These are phyloP conservation scores for Pythium guiyangense DNA, from an alignment of 352 stramenopile genomes.

Conservation along the genomic window DNA sequence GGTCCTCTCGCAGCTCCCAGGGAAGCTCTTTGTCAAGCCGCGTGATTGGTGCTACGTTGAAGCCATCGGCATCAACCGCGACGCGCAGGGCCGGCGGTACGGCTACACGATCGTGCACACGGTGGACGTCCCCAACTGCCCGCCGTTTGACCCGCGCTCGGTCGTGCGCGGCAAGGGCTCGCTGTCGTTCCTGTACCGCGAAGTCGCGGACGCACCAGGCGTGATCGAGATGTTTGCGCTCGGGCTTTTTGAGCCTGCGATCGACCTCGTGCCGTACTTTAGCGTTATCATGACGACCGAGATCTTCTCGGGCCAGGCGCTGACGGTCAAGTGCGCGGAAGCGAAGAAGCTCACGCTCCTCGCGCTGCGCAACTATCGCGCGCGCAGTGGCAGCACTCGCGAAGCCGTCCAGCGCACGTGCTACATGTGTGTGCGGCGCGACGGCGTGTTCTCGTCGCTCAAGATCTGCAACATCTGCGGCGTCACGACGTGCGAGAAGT, in stretches of 20 bases:
- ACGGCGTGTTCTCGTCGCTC: constrained; percentile 10
- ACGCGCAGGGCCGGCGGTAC: constrained; percentile 22
- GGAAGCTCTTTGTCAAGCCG: constrained; percentile 14
- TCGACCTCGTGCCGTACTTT: constrained; percentile 25
- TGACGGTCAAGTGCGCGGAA: constrained; percentile 35
- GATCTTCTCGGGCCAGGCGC: constrained; percentile 30
- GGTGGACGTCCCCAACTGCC: constrained; percentile 37
- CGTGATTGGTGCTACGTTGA: constrained; percentile 34
- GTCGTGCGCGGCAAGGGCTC: constrained; percentile 31
- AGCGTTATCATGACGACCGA: constrained; percentile 25
- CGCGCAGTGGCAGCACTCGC: neutral
- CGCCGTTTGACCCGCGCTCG: constrained; percentile 21
- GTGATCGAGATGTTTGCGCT: constrained; percentile 40
- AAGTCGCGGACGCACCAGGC: constrained; percentile 20
- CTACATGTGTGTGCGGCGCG: constrained; percentile 15
- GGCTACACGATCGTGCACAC: constrained; percentile 47
- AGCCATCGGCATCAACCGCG: constrained; percentile 39
- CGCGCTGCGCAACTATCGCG: constrained; percentile 10
- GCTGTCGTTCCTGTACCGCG: constrained; percentile 31
- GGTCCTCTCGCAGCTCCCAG: constrained; percentile 32
- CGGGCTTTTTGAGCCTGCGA: constrained; percentile 35
- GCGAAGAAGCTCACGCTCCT: constrained; percentile 57
- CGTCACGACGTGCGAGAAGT: constrained; percentile 15
- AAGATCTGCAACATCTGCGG: constrained; percentile 27
- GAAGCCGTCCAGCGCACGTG: constrained; percentile 7